A percentile compares a stretch with the other conserved stretches of the same genome.
Evolutionary conservation across 495 filamentous ascomycete species (phyloP).

Genomic region (Hypoxylon subgilvum): DNA sequence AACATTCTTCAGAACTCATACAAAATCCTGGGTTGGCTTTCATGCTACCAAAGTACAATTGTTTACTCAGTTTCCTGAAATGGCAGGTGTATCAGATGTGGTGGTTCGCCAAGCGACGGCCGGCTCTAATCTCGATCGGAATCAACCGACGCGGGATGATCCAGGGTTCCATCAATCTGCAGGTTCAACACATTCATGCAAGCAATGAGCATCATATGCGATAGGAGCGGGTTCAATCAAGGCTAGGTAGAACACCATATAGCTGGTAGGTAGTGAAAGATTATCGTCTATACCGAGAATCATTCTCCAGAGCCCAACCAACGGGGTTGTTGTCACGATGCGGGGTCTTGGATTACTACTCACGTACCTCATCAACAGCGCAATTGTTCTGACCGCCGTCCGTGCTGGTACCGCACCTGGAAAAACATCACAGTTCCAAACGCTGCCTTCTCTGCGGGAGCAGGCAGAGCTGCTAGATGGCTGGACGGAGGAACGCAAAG

Average conservation of each 20-base stretch:
- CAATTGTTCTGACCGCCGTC: slow-evolving; percentile 10
- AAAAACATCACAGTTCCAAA: slow-evolving; percentile 44
- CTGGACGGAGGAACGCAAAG: slow-evolving; percentile 49
- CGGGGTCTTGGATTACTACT: slow-evolving; percentile 21
- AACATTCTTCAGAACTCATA: too few species aligned
- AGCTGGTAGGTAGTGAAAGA: too few species aligned
- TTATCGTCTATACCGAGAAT: too few species aligned
- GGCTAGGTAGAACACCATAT: too few species aligned
- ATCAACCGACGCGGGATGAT: slow-evolving; percentile 5
- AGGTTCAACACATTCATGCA: not conserved
- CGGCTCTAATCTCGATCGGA: slow-evolving; percentile 26
- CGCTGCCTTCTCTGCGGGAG: slow-evolving; percentile 48
- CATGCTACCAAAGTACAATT: too few species aligned
- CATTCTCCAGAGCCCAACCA: too few species aligned
- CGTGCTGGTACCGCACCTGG: slow-evolving; percentile 15
- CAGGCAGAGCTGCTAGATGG: slow-evolving; percentile 50
- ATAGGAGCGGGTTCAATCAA: too few species aligned
- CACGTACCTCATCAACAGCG: slow-evolving; percentile 12
- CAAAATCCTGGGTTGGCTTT: too few species aligned
- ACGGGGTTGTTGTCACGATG: slow-evolving; percentile 14
- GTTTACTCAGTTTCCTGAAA: slow-evolving; percentile 21
- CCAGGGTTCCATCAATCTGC: not conserved
- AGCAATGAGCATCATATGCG: too few species aligned
- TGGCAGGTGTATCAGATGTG: slow-evolving; percentile 5
- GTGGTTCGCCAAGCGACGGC: slow-evolving; percentile 23